Percentiles rank a stretch among this genome's conserved stretches.
phyloP scores from a whole-genome alignment of 2,329 filamentous ascomycete genomes.

The Colletotrichum paranaense region DNA sequence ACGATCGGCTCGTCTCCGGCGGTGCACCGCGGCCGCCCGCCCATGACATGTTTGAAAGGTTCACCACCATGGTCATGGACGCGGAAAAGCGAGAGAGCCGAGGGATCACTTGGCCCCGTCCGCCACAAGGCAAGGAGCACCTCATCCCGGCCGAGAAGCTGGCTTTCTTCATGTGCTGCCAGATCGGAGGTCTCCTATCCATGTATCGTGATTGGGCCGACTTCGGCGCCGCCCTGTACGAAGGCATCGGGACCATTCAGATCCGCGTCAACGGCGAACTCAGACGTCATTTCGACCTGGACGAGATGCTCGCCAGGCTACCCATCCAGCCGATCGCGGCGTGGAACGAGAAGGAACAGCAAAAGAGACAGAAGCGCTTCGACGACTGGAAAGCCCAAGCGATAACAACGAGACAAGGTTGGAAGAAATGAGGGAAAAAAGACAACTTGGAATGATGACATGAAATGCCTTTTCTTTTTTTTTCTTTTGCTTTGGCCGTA shows the following conservation, averaged over 20 bases:
- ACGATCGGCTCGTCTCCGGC: constrained; percentile 33
- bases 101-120: constrained; percentile 33
- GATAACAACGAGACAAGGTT: constrained; percentile 15
- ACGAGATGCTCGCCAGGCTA: constrained; percentile 34
- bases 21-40: constrained; percentile 8
- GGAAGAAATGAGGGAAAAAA: constrained; percentile 16
- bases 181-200: constrained; percentile 32
- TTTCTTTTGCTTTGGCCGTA: constrained; percentile 18
- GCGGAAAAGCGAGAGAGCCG: constrained; percentile 19
- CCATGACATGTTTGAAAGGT: constrained; percentile 30
- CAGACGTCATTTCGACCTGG: constrained; percentile 34
- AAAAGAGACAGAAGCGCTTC: constrained; percentile 28
- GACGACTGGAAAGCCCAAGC: constrained; percentile 34
- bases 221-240: constrained; percentile 31
- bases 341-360: constrained; percentile 28
- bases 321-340: constrained; percentile 33
- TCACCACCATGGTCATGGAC: constrained; percentile 29
- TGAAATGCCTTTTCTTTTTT: constrained; percentile 19
- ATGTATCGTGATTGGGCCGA: constrained; percentile 35
- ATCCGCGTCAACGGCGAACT: constrained; percentile 36
- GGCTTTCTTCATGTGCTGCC: constrained; percentile 36
- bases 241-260: constrained; percentile 35
- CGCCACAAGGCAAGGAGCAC: constrained; percentile 22
- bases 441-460: constrained; percentile 20
- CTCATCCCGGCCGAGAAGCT: constrained; percentile 36